Percentiles rank a stretch among this genome's conserved stretches.
phyloP scores from a whole-genome alignment of 495 filamentous ascomycete species.

The Hypoxylon trugodes region DNA sequence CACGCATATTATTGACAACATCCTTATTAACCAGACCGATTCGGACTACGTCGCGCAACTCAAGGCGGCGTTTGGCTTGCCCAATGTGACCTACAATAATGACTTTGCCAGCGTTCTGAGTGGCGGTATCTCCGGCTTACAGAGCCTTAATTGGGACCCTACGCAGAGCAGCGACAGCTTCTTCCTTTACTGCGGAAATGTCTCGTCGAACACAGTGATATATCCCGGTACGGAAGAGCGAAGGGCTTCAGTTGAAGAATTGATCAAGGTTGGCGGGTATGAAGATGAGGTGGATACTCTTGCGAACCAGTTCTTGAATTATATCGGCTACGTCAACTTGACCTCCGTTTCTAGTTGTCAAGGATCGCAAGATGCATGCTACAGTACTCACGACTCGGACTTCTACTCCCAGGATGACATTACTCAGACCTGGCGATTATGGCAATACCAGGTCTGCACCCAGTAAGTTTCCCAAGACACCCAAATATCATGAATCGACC shows the following conservation, averaged over 20 bases:
- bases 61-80: slow-evolving; percentile 67
- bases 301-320: slow-evolving; percentile 68
- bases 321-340: slow-evolving; percentile 66
- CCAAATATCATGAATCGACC: slow-evolving; percentile 1
- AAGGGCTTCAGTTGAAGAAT: slow-evolving; percentile 51
- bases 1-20: slow-evolving; percentile 68
- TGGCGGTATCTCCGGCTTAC: slow-evolving; percentile 62
- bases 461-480: slow-evolving; percentile 44
- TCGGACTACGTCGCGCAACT: slow-evolving; percentile 58
- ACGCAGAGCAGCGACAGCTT: slow-evolving; percentile 61
- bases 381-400: slow-evolving; percentile 57
- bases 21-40: slow-evolving; percentile 64
- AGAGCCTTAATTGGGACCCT: slow-evolving; percentile 76
- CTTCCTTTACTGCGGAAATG: slow-evolving; percentile 65
- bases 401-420: slow-evolving; percentile 62
- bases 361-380: slow-evolving; percentile 63
- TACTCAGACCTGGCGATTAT: slow-evolving; percentile 61
- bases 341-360: slow-evolving; percentile 49
- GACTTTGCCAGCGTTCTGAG: slow-evolving; percentile 69
- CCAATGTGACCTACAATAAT: slow-evolving; percentile 62
- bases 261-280: slow-evolving; percentile 67
- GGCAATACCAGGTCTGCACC: slow-evolving; percentile 65
- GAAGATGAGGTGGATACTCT: slow-evolving; percentile 54
- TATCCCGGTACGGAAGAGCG: slow-evolving; percentile 55
- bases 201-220: slow-evolving; percentile 58